Evolutionary conservation across 345 rosid genomes (phyloP).

Genomic region (Salix suchowensis): DNA sequence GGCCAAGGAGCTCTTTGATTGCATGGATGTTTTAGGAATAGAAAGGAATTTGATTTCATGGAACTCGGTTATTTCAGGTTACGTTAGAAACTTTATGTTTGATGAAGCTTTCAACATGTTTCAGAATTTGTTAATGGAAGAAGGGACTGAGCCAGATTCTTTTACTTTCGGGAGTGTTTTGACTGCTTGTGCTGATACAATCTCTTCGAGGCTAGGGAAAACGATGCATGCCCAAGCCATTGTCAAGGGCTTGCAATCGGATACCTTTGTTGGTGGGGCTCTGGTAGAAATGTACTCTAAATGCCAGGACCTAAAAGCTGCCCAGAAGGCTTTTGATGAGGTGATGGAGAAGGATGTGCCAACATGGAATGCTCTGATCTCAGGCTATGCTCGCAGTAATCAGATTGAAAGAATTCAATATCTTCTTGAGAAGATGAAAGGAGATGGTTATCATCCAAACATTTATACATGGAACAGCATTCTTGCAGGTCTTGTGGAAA

Average conservation of each 20-base stretch:
- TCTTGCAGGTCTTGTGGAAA: slow-evolving; percentile 21
- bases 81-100: slow-evolving; percentile 38
- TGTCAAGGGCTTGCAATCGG: slow-evolving; percentile 40
- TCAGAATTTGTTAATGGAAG: slow-evolving; percentile 31
- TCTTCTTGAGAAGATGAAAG: slow-evolving; percentile 31
- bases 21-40: slow-evolving; percentile 37
- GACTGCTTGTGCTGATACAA: slow-evolving; percentile 49
- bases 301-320: slow-evolving; percentile 18
- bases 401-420: slow-evolving; percentile 23
- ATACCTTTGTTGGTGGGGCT: slow-evolving; percentile 58
- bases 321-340: slow-evolving; percentile 54
- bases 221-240: slow-evolving; percentile 44
- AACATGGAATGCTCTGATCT: slow-evolving; percentile 53
- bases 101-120: slow-evolving; percentile 43
- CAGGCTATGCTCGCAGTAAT: slow-evolving; percentile 51
- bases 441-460: slow-evolving; percentile 50
- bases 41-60: slow-evolving; percentile 47
- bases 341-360: slow-evolving; percentile 30
- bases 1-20: slow-evolving; percentile 44
- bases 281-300: slow-evolving; percentile 23
- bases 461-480: slow-evolving; percentile 26
- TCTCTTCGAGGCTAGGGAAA: slow-evolving; percentile 39
- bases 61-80: slow-evolving; percentile 63
- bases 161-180: slow-evolving; percentile 59
- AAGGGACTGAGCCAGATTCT: slow-evolving; percentile 39